Conservation (phyloP, 371 early-diverging fungal genomes). For the Capniomyces stellatus region DNA sequence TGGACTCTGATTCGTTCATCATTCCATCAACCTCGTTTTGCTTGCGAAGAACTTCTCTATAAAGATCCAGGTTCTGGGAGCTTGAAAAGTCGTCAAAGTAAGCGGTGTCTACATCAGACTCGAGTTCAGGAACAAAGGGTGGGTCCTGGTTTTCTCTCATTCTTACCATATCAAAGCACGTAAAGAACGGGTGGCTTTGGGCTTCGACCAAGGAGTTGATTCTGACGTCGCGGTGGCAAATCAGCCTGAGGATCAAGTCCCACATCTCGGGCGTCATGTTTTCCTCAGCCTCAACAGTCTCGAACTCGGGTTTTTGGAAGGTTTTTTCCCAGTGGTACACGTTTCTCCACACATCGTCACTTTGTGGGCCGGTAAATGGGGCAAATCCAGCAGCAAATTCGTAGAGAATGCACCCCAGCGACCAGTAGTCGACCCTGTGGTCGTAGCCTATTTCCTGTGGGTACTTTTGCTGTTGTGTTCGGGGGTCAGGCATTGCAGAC, state of each 20-base stretch:
- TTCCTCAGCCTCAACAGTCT: slow-evolving; percentile 46
- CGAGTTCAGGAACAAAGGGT: slow-evolving; percentile 58
- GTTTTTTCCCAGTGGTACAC: slow-evolving; percentile 60
- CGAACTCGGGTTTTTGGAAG: slow-evolving; percentile 49
- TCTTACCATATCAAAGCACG: slow-evolving; percentile 14
- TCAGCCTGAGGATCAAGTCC: slow-evolving; percentile 47
- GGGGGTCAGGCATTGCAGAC: too few relatives aligned
- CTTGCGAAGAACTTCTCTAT: slow-evolving; percentile 45
- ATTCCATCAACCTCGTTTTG: slow-evolving; percentile 29
- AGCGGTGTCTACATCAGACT: slow-evolving; percentile 43
- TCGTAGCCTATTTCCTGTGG: slow-evolving; percentile 34
- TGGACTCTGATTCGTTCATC: slow-evolving; percentile 4
- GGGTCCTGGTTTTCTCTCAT: slow-evolving; percentile 29
- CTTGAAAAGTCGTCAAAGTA: slow-evolving; percentile 73
- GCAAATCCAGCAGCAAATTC: slow-evolving; percentile 64
- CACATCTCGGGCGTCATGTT: slow-evolving; percentile 53
- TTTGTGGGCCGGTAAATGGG: slow-evolving; percentile 55
- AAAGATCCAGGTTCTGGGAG: slow-evolving; percentile 49
- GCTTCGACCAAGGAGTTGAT: slow-evolving; percentile 26
- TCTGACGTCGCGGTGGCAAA: slow-evolving; percentile 30
- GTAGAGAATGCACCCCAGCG: slow-evolving; percentile 77
- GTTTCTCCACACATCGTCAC: slow-evolving; percentile 65
- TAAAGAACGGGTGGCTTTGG: slow-evolving; percentile 18
- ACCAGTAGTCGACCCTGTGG: slow-evolving; percentile 70
- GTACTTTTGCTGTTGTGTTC: background rate